Percentiles rank a stretch among this genome's conserved stretches.
phyloP scores from a whole-genome alignment of 768 basidiomycete species.

The Strobilomyces confusus region DNA sequence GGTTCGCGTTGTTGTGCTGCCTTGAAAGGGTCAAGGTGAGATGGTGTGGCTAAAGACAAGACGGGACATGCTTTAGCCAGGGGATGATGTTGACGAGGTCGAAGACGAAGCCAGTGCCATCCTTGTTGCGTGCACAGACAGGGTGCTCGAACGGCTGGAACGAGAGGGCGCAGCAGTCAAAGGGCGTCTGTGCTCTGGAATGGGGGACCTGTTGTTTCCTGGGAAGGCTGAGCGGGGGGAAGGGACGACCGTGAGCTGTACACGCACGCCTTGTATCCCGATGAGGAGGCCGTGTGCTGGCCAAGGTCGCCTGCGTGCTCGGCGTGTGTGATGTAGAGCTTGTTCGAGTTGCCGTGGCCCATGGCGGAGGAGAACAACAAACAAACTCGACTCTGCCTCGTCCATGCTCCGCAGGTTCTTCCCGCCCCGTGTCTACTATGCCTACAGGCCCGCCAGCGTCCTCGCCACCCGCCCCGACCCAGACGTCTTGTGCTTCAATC shows the following conservation, averaged over 20 bases:
- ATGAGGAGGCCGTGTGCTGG: constrained; percentile 77
- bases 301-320: constrained; percentile 81
- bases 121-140: constrained; percentile 78
- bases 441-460: constrained; percentile 18
- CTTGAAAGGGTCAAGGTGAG: constrained; percentile 35
- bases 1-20: constrained; percentile 78
- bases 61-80: constrained; percentile 75
- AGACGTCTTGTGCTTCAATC: constrained; percentile 35
- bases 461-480: constrained; percentile 21
- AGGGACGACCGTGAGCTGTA: constrained; percentile 2
- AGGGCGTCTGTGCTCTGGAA: constrained; percentile 66
- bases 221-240: constrained; percentile 9
- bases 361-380: constrained; percentile 32
- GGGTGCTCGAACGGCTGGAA: constrained; percentile 88
- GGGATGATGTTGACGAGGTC: constrained; percentile 91
- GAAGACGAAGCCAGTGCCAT: constrained; percentile 79
- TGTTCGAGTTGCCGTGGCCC: constrained; percentile 85
- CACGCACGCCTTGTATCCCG: constrained; percentile 65
- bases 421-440: constrained; percentile 33
- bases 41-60: constrained; percentile 2
- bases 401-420: constrained; percentile 33
- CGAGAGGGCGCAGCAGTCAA: constrained; percentile 89
- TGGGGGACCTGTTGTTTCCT: constrained; percentile 69
- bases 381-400: not conserved
- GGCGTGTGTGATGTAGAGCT: constrained; percentile 85